Conservation (phyloP, 805 yeast species). For the Candida mattraensis region DNA sequence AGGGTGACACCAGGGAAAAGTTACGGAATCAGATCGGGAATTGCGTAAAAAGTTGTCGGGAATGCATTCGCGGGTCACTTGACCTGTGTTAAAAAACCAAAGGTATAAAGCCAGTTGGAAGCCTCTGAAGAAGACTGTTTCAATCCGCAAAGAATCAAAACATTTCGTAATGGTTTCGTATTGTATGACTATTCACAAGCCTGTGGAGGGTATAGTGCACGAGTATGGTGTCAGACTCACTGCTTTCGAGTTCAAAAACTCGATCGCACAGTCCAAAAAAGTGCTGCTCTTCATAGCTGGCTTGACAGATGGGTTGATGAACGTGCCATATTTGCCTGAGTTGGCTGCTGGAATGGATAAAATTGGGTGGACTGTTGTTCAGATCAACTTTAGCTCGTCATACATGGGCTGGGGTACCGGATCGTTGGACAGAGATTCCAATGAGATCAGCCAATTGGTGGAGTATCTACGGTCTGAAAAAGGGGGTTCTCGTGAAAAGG, state of each 20-base stretch:
- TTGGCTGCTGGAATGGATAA: slow-evolving; percentile 44
- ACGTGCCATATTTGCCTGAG: slow-evolving; percentile 63
- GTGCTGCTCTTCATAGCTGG: slow-evolving; percentile 75
- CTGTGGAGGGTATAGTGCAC: slow-evolving; percentile 44
- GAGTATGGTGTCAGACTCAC: slow-evolving; percentile 44
- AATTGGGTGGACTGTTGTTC: slow-evolving; percentile 58
- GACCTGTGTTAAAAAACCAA: neutral
- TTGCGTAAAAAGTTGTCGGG: too few relatives aligned
- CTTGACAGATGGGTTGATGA: slow-evolving; percentile 63
- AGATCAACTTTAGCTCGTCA: slow-evolving; percentile 54
- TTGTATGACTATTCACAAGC: slow-evolving; percentile 12
- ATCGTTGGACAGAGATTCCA: slow-evolving; percentile 55
- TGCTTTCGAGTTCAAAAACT: slow-evolving; percentile 53
- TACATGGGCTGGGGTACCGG: slow-evolving; percentile 74
- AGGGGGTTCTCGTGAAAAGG: slow-evolving; percentile 45
- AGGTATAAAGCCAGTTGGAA: neutral
- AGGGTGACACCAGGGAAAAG: too few relatives aligned
- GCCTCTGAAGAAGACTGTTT: neutral
- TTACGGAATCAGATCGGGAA: too few relatives aligned
- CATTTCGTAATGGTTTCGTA: slow-evolving; percentile 10
- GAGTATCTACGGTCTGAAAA: slow-evolving; percentile 46
- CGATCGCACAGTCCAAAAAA: slow-evolving; percentile 35
- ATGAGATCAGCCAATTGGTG: slow-evolving; percentile 56
- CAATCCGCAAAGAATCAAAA: neutral
- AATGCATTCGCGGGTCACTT: too few relatives aligned